Base-by-base conservation (phyloP, 202 grass and related monocot genomes). In the Dendrocalamus latiflorus region DNA sequence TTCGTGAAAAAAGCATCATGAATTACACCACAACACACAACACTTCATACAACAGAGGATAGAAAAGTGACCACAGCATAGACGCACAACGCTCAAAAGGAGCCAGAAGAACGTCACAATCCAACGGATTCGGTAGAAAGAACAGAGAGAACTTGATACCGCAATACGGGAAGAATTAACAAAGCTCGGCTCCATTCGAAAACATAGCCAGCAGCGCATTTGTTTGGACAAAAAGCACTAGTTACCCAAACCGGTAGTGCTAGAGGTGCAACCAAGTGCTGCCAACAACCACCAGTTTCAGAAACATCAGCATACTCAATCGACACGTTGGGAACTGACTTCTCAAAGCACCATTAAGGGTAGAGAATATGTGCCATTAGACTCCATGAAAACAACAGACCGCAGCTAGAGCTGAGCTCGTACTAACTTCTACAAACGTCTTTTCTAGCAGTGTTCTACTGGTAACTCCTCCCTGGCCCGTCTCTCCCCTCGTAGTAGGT, bases 391-490 rank as follows among this genome's bases (percentile, higher is more conserved):
- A 65, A 87, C 55, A 72, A 45, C 43, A 74, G 15, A 6, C 20
- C 36, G 20, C 72, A 5, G 39, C 44, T 83, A 22, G 45, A 58
- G 48, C 21, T 51, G 11, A 26, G 22, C n/a, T 50, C 34, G 2
- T 65, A 65, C 41, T 84, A 78, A 53, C 37, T 71, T 84, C 80
- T 76, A 51, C 37, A 16, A 22, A 8, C 9, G 0, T 59, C 49
- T 74, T 4, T 33, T 70, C 36, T 48, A 64, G 45, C 25, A 58
- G n/a, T 51, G 6, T 86, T 72, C 74, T 85, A 91, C 42, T 86
- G 66, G 71, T 89, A 85, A 65, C 93, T 69, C 76, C 91, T 93
- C 68, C 84, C 91, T 30, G 78, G 86, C 49, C 84, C 67, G 0
- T 91, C 78, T 76, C 85, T 86, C 57, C 86, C 93, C 55, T 83